Evolutionary conservation across 2,329 filamentous ascomycete genomes (phyloP).

Genomic region (Talaromyces sp.): DNA sequence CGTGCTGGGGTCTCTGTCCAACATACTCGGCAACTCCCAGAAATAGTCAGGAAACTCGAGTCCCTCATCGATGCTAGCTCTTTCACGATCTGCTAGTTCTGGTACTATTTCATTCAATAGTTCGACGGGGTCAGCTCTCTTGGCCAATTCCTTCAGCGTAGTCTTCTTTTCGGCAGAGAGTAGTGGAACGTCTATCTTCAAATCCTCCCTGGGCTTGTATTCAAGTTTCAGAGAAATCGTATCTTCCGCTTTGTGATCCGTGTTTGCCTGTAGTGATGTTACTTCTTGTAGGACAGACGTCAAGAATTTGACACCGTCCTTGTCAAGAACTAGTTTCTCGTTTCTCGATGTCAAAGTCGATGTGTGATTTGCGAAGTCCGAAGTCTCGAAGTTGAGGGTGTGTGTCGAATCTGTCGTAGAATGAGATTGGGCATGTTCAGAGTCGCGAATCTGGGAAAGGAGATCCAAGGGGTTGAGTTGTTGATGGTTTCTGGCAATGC

Average conservation of each 20-base stretch:
- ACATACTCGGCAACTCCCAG: conserved; percentile 28
- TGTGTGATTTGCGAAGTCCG: no score
- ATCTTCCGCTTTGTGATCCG: conserved; percentile 13
- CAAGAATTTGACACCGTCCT: conserved; percentile 32
- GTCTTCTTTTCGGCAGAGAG: background rate
- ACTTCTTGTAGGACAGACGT: conserved; percentile 30
- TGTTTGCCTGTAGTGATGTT: conserved; percentile 3
- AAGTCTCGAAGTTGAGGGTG: conserved; percentile 21
- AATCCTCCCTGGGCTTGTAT: background rate
- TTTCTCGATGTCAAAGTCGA: conserved; percentile 21
- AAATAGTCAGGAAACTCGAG: conserved; percentile 43
- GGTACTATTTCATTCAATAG: conserved; percentile 25
- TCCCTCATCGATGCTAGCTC: conserved; percentile 43
- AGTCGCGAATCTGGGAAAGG: conserved; percentile 18
- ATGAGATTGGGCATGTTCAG: conserved; percentile 21
- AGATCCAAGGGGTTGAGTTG: conserved; percentile 28
- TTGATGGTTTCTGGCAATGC: conserved; percentile 41
- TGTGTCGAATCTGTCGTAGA: conserved; percentile 27
- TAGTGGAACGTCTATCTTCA: conserved; percentile 11
- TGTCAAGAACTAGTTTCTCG: conserved; percentile 38
- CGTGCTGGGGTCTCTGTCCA: conserved; percentile 20
- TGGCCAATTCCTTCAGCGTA: background rate
- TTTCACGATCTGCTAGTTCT: conserved; percentile 27
- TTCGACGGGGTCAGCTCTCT: background rate
- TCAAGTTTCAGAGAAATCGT: conserved; percentile 23